These are phyloP conservation scores for Peronospora destructor DNA, from an alignment of 352 stramenopile genomes.

Conservation along the genomic window DNA sequence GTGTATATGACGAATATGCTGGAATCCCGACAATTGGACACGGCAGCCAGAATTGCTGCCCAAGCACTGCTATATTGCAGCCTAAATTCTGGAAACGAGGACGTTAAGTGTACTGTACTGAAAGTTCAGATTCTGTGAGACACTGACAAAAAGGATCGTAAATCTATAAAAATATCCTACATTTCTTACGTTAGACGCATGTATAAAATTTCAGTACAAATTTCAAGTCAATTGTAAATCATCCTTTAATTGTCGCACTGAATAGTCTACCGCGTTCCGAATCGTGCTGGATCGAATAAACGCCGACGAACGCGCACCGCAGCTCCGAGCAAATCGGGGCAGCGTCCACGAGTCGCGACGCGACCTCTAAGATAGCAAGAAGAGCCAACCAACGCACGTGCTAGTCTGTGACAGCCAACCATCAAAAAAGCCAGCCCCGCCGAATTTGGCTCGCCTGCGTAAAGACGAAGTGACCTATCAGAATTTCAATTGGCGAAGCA, in stretches of 20 bases:
- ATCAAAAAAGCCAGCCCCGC: not conserved
- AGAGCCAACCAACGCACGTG: constrained; percentile 20
- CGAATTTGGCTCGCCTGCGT: not conserved
- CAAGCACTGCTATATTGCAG: no score
- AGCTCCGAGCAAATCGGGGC: constrained; percentile 4
- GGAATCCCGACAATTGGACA: not conserved
- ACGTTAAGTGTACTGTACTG: not conserved
- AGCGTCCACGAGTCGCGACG: not conserved
- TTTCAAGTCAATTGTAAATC: not conserved
- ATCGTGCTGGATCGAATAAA: constrained; percentile 5
- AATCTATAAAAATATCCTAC: not conserved
- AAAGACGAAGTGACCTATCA: not conserved
- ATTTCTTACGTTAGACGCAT: no score
- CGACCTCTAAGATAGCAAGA: constrained; percentile 9
- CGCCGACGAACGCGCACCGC: constrained; percentile 11
- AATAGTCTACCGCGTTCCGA: not conserved
- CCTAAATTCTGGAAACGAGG: no score
- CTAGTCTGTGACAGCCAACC: constrained; percentile 1
- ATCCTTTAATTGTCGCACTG: not conserved
- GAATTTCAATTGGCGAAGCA: not conserved
- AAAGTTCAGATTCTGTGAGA: not conserved
- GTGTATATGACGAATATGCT: not conserved
- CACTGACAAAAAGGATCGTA: not conserved
- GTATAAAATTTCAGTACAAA: not conserved
- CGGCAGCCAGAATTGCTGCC: not conserved